Percentiles rank a stretch among this genome's conserved stretches.
Conservation (phyloP, 306 rosid genomes). For the Casuarina glauca region DNA sequence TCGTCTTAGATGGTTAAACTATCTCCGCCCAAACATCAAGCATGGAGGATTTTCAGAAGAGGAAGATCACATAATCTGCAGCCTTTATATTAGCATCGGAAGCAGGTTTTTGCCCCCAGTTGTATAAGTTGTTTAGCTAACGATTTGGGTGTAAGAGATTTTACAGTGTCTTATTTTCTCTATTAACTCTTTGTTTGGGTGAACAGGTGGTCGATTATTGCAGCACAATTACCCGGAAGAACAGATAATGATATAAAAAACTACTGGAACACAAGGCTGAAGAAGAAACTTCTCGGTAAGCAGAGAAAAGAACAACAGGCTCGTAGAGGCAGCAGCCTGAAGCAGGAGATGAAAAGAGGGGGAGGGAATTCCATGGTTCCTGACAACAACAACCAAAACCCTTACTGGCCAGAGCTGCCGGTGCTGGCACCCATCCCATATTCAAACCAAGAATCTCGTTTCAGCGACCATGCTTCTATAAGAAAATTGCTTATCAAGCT, state of each 20-base stretch:
- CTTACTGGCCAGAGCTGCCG: constrained; percentile 65
- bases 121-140: neutral
- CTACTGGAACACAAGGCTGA: constrained; percentile 92
- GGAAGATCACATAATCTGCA: constrained; percentile 84
- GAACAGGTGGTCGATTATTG: constrained; percentile 84
- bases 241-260: constrained; percentile 93
- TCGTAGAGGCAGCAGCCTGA: constrained; percentile 38
- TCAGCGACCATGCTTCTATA: constrained; percentile 56
- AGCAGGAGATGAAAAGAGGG: constrained; percentile 40
- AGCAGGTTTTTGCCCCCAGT: constrained; percentile 57
- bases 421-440: constrained; percentile 36
- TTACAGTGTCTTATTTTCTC: neutral
- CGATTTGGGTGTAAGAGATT: neutral
- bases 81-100: constrained; percentile 81
- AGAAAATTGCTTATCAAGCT: constrained; percentile 59
- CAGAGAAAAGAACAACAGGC: constrained; percentile 60
- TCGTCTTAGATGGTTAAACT: constrained; percentile 87
- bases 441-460: constrained; percentile 38
- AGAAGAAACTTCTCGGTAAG: constrained; percentile 82
- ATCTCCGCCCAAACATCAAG: constrained; percentile 86
- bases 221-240: constrained; percentile 88
- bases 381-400: constrained; percentile 32
- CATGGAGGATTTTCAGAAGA: constrained; percentile 91
- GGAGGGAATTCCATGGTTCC: constrained; percentile 28
- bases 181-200: neutral